phyloP scores from a whole-genome alignment of 441 rosid species.

The Dalechampia spathulata region DNA sequence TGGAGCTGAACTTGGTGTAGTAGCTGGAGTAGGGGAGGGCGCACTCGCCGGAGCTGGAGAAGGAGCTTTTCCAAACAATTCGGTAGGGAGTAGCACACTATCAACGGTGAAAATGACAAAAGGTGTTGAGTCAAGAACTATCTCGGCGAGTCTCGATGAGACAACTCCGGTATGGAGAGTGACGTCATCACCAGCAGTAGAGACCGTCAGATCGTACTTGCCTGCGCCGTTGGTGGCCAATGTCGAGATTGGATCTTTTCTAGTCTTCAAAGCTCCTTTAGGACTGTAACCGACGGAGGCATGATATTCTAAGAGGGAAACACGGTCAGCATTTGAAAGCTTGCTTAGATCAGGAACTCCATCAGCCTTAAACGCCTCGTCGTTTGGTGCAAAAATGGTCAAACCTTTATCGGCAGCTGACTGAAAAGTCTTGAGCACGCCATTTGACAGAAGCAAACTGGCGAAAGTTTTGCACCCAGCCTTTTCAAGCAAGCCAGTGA shows the following conservation, averaged over 20 bases:
- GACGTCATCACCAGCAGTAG: constrained; percentile 61
- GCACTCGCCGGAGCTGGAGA: constrained; percentile 55
- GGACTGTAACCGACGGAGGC: constrained; percentile 62
- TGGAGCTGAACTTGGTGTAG: constrained; percentile 37
- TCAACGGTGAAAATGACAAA: constrained; percentile 67
- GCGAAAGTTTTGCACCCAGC: constrained; percentile 90
- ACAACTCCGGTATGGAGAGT: constrained; percentile 66
- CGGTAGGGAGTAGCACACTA: constrained; percentile 56
- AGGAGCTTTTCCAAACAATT: constrained; percentile 57
- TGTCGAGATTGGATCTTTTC: constrained; percentile 47
- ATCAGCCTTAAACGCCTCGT: constrained; percentile 74
- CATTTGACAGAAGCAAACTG: constrained; percentile 43
- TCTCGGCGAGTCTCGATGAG: constrained; percentile 66
- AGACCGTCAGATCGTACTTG: constrained; percentile 53
- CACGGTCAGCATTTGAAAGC: constrained; percentile 65
- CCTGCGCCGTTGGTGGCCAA: constrained; percentile 69
- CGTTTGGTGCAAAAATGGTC: constrained; percentile 80
- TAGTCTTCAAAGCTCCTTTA: constrained; percentile 56
- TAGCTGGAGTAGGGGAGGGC: constrained; percentile 44
- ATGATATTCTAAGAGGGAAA: constrained; percentile 66
- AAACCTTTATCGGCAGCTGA: constrained; percentile 60
- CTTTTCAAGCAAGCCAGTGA: constrained; percentile 73
- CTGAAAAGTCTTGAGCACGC: constrained; percentile 67
- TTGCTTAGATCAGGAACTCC: constrained; percentile 73
- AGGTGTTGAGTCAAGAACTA: constrained; percentile 63